A percentile compares a stretch with the other conserved stretches of the same genome.
Conservation (phyloP, 805 yeast species). For the Lipomyces lipofer region DNA sequence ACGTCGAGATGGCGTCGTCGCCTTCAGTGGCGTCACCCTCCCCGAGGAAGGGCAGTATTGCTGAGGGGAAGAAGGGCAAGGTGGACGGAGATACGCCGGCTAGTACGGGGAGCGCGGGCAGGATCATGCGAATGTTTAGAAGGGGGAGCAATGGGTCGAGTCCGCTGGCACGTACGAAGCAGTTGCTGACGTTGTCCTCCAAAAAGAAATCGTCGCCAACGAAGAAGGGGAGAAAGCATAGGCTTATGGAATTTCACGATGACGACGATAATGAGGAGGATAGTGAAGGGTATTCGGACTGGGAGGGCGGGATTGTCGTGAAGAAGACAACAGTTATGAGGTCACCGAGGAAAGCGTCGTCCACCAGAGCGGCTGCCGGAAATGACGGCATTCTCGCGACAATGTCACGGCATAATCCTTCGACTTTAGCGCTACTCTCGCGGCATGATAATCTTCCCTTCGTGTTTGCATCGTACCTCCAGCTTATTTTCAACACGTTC, state of each 20-base stretch:
- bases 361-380: constrained; percentile 4
- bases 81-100: not conserved
- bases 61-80: not conserved
- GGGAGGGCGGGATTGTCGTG: constrained; percentile 18
- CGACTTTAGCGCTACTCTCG: constrained; percentile 19
- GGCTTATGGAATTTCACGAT: not conserved
- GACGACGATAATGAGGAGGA: constrained; percentile 10
- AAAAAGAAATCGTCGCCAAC: constrained; percentile 6
- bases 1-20: constrained; percentile 21
- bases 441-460: constrained; percentile 46
- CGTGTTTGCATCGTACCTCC: constrained; percentile 61
- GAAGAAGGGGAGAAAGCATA: not conserved
- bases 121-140: constrained; percentile 2
- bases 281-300: constrained; percentile 20
- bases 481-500: constrained; percentile 57
- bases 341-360: constrained; percentile 22
- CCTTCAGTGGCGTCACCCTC: constrained; percentile 12
- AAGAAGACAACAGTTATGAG: constrained; percentile 22
- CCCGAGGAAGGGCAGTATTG: not conserved
- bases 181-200: not conserved
- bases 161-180: constrained; percentile 10
- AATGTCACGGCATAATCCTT: not conserved
- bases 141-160: constrained; percentile 8
- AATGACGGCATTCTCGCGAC: not conserved
- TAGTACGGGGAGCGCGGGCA: not conserved